phyloP scores from a whole-genome alignment of 2,329 filamentous ascomycete species.

The Phialophora expanda region DNA sequence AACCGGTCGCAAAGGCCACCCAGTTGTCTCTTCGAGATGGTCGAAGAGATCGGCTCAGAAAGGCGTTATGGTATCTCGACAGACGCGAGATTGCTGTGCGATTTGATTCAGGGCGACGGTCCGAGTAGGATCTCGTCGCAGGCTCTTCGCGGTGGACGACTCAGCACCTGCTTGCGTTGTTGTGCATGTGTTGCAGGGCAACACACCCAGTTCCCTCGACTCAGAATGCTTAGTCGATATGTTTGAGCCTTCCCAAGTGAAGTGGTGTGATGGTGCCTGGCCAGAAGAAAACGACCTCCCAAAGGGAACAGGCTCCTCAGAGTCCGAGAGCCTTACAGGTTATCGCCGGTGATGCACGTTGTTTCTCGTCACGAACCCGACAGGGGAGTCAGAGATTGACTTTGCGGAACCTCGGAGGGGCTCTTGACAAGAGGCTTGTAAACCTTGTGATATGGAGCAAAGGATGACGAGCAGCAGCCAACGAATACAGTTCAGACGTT shows the following conservation, averaged over 20 bases:
- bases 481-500: constrained; percentile 8
- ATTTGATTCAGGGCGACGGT: not conserved
- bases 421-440: constrained; percentile 3
- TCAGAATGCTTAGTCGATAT: not conserved
- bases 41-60: not conserved
- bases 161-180: not conserved
- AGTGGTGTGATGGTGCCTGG: not conserved
- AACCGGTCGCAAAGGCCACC: not conserved
- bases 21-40: not conserved
- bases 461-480: constrained; percentile 5
- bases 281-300: not conserved
- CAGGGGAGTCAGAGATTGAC: constrained; percentile 16
- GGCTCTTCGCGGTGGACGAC: not conserved
- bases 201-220: not conserved
- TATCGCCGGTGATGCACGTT: not conserved
- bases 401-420: constrained; percentile 4
- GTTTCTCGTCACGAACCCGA: not conserved
- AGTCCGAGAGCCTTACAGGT: not conserved
- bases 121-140: not conserved
- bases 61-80: not conserved
- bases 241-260: not conserved
- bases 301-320: not conserved
- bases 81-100: not conserved
- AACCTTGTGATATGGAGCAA: constrained; percentile 20
- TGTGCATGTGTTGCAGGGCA: not conserved